phyloP scores from a whole-genome alignment of 1,139 yeast species.

The Magnusiomyces sp. region DNA sequence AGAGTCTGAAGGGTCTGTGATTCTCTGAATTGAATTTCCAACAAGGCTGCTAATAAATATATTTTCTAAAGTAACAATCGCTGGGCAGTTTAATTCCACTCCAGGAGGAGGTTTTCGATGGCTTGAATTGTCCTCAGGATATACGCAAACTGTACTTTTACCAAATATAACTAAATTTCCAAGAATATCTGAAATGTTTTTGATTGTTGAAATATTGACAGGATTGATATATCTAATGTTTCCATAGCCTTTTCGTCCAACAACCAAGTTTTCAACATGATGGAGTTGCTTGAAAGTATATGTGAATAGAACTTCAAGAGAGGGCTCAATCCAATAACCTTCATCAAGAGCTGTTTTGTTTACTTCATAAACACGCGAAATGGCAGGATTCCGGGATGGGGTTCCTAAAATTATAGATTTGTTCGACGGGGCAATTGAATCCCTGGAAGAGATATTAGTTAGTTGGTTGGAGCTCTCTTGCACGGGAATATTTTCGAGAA shows the following conservation, averaged over 20 bases:
- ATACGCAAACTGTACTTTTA: conserved; percentile 55
- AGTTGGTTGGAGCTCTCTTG: too few relatives aligned
- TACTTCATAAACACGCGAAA: conserved; percentile 16
- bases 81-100: conserved; percentile 72
- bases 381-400: neutral
- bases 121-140: conserved; percentile 40
- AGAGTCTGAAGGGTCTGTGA: conserved; percentile 36
- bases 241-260: conserved; percentile 72
- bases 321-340: conserved; percentile 79
- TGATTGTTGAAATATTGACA: conserved; percentile 57
- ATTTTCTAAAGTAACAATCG: conserved; percentile 67
- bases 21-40: conserved; percentile 20
- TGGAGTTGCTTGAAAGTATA: conserved; percentile 46
- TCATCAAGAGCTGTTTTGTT: conserved; percentile 28
- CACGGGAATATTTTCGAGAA: too few relatives aligned
- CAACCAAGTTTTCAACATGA: conserved; percentile 55
- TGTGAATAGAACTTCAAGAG: conserved; percentile 44
- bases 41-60: conserved; percentile 29
- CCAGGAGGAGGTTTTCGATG: conserved; percentile 57
- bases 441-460: too few relatives aligned
- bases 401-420: conserved; percentile 1
- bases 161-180: conserved; percentile 52
- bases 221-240: conserved; percentile 64
- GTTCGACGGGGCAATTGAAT: too few relatives aligned
- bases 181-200: conserved; percentile 40